Evolutionary conservation across 257 asterid genomes (phyloP), one percentile per base, ranked within the genome.

Genomic region (Misopates orontium): DNA sequence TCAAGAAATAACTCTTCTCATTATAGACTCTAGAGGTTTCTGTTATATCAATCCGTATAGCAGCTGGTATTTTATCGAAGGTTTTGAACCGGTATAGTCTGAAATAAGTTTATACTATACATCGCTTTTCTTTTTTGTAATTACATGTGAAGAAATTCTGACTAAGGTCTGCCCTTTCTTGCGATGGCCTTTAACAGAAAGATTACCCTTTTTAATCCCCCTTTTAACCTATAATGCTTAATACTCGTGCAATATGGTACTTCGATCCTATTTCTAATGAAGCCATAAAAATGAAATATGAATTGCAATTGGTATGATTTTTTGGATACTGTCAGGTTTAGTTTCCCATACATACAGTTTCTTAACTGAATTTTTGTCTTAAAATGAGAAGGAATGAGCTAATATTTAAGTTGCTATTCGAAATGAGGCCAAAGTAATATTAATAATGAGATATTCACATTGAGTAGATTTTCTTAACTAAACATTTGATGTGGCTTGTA

Each of bases 321-420:
- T 64, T 13, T 19, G 13, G 14, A 0, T 45, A 28, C 44, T 28
- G 51, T 13, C 13, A 10, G 24, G 1, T 17, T 40, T 36, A 22
- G 23, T 32, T 22, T 9, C 40, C 21, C 20, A 51, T 13, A 39
- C 52, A 31, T 51, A 19, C 14, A 41, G 14, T 66, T 66, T 21
- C 54, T 54, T 66, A 19, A 50, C 40, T 9, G 49, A 64, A 49
- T n/a, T 18, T 65, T 64, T 23, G 69, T 49, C 12, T 28, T 32
- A 19, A 28, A 24, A 16, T 48, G 19, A 20, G 19, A 2, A 3
- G 0, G 18, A 50, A 28, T 64, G 12, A 49, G 28, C 22, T 64
- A 50, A 31, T 2, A 16, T 59, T 8, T 22, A 22, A 8, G 36
- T 55, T 60, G 25, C 36, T 14, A 20, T 32, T 45, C 14, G 19